Evolutionary conservation across 1,284 basidiomycete genomes (phyloP).

Genomic region (Papiliotrema fonsecae): DNA sequence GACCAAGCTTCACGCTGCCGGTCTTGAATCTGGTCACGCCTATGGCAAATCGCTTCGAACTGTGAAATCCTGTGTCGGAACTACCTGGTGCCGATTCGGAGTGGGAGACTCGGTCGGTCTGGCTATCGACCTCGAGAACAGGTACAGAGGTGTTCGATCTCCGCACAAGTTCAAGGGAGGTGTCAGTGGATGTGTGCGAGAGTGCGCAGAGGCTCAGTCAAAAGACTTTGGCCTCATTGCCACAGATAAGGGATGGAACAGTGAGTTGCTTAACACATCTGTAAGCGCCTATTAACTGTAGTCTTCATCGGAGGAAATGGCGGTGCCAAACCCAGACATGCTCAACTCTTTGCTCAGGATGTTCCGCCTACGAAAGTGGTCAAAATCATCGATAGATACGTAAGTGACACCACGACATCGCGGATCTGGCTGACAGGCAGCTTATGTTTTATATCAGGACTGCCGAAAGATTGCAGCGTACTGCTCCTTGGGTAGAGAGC

Average conservation of each 20-base stretch:
- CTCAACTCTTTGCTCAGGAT: slow-evolving; percentile 54
- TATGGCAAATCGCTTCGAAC: slow-evolving; percentile 62
- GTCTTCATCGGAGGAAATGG: slow-evolving; percentile 72
- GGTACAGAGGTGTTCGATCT: slow-evolving; percentile 63
- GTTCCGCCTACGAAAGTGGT: slow-evolving; percentile 62
- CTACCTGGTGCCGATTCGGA: slow-evolving; percentile 68
- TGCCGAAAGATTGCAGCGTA: slow-evolving; percentile 64
- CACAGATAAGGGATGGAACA: slow-evolving; percentile 71
- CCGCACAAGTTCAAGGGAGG: slow-evolving; percentile 76
- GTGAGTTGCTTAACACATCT: slow-evolving; percentile 39
- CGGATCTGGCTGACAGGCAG: neutral
- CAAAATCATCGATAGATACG: slow-evolving; percentile 63
- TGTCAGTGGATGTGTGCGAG: slow-evolving; percentile 68
- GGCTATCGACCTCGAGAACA: slow-evolving; percentile 66
- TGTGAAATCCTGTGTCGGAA: slow-evolving; percentile 59
- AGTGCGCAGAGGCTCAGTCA: slow-evolving; percentile 70
- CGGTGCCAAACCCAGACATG: slow-evolving; percentile 62
- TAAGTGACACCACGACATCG: neutral
- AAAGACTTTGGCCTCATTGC: slow-evolving; percentile 76
- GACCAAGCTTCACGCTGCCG: slow-evolving; percentile 62
- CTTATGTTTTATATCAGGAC: slow-evolving; percentile 68
- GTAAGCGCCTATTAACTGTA: slow-evolving; percentile 23
- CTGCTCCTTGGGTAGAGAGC: slow-evolving; percentile 69
- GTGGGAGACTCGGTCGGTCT: slow-evolving; percentile 70
- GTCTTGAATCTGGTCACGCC: slow-evolving; percentile 71